A percentile compares a stretch with the other conserved stretches of the same genome.
These are phyloP conservation scores for Penicillium thymicola DNA, from an alignment of 2,329 filamentous ascomycete genomes.

Conservation along the genomic window DNA sequence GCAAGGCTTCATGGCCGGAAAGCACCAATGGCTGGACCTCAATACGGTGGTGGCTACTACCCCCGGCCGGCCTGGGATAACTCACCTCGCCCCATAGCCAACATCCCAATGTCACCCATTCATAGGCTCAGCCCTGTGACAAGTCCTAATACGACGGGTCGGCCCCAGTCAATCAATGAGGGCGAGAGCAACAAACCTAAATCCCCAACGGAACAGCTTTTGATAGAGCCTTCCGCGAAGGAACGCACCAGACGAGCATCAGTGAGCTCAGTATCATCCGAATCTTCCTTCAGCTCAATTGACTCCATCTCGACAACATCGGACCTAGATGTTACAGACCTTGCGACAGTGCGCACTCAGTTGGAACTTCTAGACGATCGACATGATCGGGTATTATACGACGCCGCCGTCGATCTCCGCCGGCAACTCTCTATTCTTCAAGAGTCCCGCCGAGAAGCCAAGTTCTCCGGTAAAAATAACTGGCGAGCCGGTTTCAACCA, in stretches of 20 bases:
- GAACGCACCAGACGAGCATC: conserved; percentile 30
- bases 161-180: not conserved
- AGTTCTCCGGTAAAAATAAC: conserved; percentile 19
- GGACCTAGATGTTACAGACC: conserved; percentile 35
- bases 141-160: not conserved
- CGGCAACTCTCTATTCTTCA: conserved; percentile 33
- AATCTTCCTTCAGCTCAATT: conserved; percentile 37
- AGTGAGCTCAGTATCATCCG: conserved; percentile 29
- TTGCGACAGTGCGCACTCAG: conserved; percentile 36
- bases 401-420: conserved; percentile 36
- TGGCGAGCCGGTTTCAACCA: conserved; percentile 24
- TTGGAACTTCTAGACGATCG: conserved; percentile 33
- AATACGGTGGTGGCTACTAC: not conserved
- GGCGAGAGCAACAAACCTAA: not conserved
- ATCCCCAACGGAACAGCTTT: not conserved
- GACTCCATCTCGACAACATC: conserved; percentile 38
- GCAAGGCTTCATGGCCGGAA: conserved; percentile 31
- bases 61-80: conserved; percentile 4
- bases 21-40: conserved; percentile 4
- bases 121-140: conserved; percentile 4
- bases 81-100: not conserved
- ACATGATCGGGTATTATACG: conserved; percentile 37
- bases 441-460: conserved; percentile 34
- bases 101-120: not conserved
- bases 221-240: not conserved